phyloP scores from a whole-genome alignment of 495 filamentous ascomycete genomes.

The Acidiella bohemica region DNA sequence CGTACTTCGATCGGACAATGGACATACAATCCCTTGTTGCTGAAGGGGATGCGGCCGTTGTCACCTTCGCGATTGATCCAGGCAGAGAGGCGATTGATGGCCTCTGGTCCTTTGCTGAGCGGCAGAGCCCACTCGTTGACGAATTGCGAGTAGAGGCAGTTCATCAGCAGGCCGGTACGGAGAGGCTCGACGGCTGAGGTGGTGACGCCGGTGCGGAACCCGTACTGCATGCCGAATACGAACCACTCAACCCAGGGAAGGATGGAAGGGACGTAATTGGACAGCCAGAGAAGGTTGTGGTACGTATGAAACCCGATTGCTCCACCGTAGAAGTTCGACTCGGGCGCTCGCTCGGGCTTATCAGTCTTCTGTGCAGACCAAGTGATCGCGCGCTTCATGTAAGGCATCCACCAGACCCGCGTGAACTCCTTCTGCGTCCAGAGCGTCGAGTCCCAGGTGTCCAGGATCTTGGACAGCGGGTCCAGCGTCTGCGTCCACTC shows the following conservation, averaged over 20 bases:
- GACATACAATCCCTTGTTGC: slow-evolving; percentile 63
- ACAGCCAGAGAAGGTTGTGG: slow-evolving; percentile 69
- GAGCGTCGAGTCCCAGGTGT: slow-evolving; percentile 55
- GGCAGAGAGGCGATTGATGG: slow-evolving; percentile 63
- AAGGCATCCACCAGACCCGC: slow-evolving; percentile 94
- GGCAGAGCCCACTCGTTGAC: slow-evolving; percentile 98
- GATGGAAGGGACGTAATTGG: slow-evolving; percentile 63
- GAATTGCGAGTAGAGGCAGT: slow-evolving; percentile 91
- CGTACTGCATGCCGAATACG: slow-evolving; percentile 91
- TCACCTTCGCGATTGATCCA: slow-evolving; percentile 59
- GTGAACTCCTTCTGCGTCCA: slow-evolving; percentile 84
- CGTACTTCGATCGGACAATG: slow-evolving; percentile 91
- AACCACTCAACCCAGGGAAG: slow-evolving; percentile 85
- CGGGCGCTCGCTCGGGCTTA: slow-evolving; percentile 35
- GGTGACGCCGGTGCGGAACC: slow-evolving; percentile 54
- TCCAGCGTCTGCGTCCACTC: slow-evolving; percentile 74
- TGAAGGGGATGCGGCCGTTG: slow-evolving; percentile 57
- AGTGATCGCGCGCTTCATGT: slow-evolving; percentile 68
- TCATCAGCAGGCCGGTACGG: slow-evolving; percentile 73
- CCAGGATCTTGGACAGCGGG: slow-evolving; percentile 49
- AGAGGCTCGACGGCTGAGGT: slow-evolving; percentile 67
- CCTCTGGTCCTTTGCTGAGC: slow-evolving; percentile 76
- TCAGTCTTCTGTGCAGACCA: slow-evolving; percentile 73
- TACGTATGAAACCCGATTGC: slow-evolving; percentile 74
- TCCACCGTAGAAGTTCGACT: slow-evolving; percentile 62